Evolutionary conservation across 495 filamentous ascomycete species (phyloP).

Genomic region (Recurvomyces mirabilis): DNA sequence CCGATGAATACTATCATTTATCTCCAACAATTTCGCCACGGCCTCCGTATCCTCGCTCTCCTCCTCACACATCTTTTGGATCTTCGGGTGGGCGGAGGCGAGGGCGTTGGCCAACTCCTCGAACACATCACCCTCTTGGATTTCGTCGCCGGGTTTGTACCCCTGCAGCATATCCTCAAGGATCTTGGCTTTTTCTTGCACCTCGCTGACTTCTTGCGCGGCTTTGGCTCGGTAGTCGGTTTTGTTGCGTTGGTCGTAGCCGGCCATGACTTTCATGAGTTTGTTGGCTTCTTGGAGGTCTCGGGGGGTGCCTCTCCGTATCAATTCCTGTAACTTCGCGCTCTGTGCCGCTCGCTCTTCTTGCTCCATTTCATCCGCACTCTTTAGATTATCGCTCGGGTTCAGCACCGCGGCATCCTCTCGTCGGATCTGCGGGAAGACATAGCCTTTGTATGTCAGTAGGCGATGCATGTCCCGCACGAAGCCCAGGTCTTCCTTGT

Average conservation of each 20-base stretch:
- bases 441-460: constrained; percentile 90
- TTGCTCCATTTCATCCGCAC: constrained; percentile 97
- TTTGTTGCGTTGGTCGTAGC: constrained; percentile 86
- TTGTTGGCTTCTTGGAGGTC: constrained; percentile 93
- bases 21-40: constrained; percentile 87
- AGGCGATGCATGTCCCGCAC: constrained; percentile 97
- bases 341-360: constrained; percentile 91
- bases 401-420: constrained; percentile 97
- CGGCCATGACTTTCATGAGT: constrained; percentile 98
- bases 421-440: constrained; percentile 78
- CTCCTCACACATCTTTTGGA: constrained; percentile 98
- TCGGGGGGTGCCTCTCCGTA: constrained; percentile 78
- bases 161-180: constrained; percentile 86
- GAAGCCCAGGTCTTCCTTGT: constrained; percentile 92
- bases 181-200: constrained; percentile 84
- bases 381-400: constrained; percentile 90
- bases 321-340: constrained; percentile 92
- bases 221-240: constrained; percentile 97
- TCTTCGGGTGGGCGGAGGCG: constrained; percentile 92
- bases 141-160: constrained; percentile 67
- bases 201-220: constrained; percentile 83
- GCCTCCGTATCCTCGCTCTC: constrained; percentile 94
- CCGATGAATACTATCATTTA: constrained; percentile 96
- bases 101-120: constrained; percentile 89
- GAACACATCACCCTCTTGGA: constrained; percentile 85